phyloP scores from a whole-genome alignment of 108 stramenopile species.

The Stephanodiscus triporus region DNA sequence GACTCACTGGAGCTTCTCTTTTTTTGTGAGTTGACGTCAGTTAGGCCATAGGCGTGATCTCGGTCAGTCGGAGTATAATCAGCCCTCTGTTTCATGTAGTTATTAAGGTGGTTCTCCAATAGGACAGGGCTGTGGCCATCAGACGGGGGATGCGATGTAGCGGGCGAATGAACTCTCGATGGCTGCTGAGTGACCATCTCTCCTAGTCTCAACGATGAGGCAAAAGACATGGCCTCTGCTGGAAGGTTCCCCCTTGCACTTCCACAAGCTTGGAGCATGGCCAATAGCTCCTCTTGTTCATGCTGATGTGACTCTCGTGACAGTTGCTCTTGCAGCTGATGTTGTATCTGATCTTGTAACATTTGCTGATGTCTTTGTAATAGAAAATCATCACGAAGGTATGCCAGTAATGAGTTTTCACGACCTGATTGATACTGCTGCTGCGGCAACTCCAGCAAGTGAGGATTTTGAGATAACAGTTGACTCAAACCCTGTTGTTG shows the following conservation, averaged over 20 bases:
- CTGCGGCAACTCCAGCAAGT: conserved; percentile 24
- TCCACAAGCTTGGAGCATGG: conserved; percentile 23
- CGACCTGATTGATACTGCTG: conserved; percentile 5
- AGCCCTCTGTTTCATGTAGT: background rate
- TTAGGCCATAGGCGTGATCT: background rate
- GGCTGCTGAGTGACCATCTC: background rate
- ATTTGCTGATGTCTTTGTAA: conserved; percentile 21
- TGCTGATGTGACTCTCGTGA: conserved; percentile 20
- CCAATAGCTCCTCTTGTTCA: conserved; percentile 18
- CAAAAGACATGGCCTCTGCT: background rate
- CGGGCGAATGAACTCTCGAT: background rate
- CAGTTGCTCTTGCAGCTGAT: conserved; percentile 25
- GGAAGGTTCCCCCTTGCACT: background rate
- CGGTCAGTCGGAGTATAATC: background rate
- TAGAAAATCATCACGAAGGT: conserved; percentile 27
- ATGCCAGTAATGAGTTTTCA: conserved; percentile 12
- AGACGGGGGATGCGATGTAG: background rate
- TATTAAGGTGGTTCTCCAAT: conserved; percentile 2
- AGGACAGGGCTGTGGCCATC: background rate
- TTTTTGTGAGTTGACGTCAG: background rate
- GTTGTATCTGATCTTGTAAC: conserved; percentile 40
- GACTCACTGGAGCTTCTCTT: background rate
- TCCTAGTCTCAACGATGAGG: conserved; percentile 3
- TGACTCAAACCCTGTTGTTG: conserved; percentile 30
- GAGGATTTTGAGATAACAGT: conserved; percentile 30